A percentile compares a stretch with the other conserved stretches of the same genome.
Evolutionary conservation across 192 early-diverging fungal genomes (phyloP).

Genomic region (Coemansia aciculifera): DNA sequence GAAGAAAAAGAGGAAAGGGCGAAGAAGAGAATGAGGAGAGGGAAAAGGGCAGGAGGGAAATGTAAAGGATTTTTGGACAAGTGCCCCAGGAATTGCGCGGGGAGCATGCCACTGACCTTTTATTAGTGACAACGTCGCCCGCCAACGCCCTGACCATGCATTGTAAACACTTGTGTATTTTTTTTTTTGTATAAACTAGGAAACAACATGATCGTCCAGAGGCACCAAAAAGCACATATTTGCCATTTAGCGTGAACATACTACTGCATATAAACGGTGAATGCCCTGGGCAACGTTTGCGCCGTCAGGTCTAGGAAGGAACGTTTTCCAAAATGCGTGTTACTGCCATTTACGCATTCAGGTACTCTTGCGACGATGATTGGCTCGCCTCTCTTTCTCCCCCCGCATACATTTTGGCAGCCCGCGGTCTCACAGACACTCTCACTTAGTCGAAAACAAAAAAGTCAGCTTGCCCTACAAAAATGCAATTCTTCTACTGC

Average conservation of each 20-base stretch:
- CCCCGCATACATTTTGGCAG: background rate
- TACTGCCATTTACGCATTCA: conserved; percentile 7
- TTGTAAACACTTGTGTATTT: background rate
- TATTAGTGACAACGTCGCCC: conserved; percentile 5
- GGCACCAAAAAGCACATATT: background rate
- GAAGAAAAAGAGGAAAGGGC: background rate
- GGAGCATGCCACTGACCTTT: background rate
- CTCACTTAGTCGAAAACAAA: background rate
- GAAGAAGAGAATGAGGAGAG: background rate
- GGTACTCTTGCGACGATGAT: background rate
- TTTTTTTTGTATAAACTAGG: too few relatives aligned
- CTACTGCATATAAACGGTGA: background rate
- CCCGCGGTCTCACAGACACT: conserved; percentile 1
- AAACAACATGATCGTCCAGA: conserved; percentile 8
- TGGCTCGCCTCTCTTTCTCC: background rate
- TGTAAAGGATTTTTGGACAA: background rate
- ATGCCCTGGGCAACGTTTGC: conserved; percentile 9
- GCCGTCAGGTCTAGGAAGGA: background rate
- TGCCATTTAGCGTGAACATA: background rate
- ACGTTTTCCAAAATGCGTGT: background rate
- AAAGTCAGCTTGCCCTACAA: background rate
- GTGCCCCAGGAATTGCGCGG: background rate
- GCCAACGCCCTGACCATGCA: background rate
- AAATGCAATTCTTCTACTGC: conserved; percentile 6
- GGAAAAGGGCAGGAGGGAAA: background rate